Conservation (phyloP, 2,329 filamentous ascomycete genomes). For the Verticillium albo-atrum region DNA sequence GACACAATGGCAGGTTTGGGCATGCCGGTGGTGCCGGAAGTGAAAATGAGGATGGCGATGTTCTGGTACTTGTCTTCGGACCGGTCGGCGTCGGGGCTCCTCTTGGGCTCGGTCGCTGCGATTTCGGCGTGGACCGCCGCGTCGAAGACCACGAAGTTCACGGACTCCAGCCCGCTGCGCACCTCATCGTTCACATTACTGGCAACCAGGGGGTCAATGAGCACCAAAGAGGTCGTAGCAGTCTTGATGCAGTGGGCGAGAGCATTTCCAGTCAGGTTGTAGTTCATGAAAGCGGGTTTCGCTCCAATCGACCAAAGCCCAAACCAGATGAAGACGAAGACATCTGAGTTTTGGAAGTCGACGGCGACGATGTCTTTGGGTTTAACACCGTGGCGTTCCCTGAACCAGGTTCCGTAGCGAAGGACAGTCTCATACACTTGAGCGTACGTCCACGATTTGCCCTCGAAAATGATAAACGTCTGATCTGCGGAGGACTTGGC, state of each 20-base stretch:
- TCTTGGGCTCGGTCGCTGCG: conserved; percentile 42
- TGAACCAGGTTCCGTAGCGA: conserved; percentile 73
- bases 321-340: conserved; percentile 70
- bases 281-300: conserved; percentile 82
- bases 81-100: conserved; percentile 55
- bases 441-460: conserved; percentile 67
- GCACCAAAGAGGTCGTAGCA: conserved; percentile 60
- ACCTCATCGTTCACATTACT: conserved; percentile 55
- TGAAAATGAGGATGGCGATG: conserved; percentile 75
- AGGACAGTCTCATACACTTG: conserved; percentile 67
- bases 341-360: conserved; percentile 76
- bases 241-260: conserved; percentile 70
- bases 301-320: conserved; percentile 82
- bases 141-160: conserved; percentile 60
- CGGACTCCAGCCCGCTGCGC: conserved; percentile 37
- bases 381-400: conserved; percentile 56
- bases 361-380: conserved; percentile 75
- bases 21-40: conserved; percentile 78
- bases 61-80: conserved; percentile 44
- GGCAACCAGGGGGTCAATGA: conserved; percentile 63
- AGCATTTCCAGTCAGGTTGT: conserved; percentile 69
- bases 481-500: conserved; percentile 44
- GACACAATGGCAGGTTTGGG: conserved; percentile 75
- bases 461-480: conserved; percentile 64
- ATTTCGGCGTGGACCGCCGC: conserved; percentile 52